Evolutionary conservation across 345 rosid species (phyloP), one percentile per base, ranked within the genome.

Genomic region (Pugionium dolabratum): DNA sequence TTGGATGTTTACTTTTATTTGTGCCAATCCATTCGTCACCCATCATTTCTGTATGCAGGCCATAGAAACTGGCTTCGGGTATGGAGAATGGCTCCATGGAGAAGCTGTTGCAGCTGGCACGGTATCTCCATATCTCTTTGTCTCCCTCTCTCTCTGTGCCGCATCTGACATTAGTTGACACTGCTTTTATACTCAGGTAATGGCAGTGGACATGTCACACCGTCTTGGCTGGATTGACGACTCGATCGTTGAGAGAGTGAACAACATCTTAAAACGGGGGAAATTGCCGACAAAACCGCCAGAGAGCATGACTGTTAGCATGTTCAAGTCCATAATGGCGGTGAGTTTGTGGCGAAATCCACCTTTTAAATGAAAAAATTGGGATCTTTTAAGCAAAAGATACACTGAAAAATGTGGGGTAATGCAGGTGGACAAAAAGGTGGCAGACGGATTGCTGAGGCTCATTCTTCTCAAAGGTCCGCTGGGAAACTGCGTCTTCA

Each of bases 131-230:
- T 26, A 31, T 46, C 2, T 54, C 56, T 49, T 1, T 30, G 26
- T 45, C 52, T 39, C 18, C 25, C 32, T 27, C 56, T 46, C 44
- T 54, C 6, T 31, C 59, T 37, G 7, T 6, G 1, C 36, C 8
- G 18, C 18, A 18, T 18, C 18, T 18, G 18, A 18, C 18, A 18
- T 18, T 18, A 18, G 18, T 18, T 18, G 18, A 18, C 18, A 18
- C 18, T 18, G 18, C 18, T 18, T 18, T 18, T 18, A 18, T 18
- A 11, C 46, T 61, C 44, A 93, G 98, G 92, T 90, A 49, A 91
- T 95, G 99, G 99, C 99, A 48, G 96, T 85, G 77, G 96, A 94
- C 84, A 84, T 94, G 97, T 94, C 99, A 60, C 77, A 85, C 77
- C 93, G 96, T 64, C 97, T 91, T 55, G 97, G 99, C 69, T 95